A percentile compares a stretch with the other conserved stretches of the same genome.
Evolutionary conservation across 305 asterid genomes (phyloP).

Genomic region (Fraxinus floribunda): DNA sequence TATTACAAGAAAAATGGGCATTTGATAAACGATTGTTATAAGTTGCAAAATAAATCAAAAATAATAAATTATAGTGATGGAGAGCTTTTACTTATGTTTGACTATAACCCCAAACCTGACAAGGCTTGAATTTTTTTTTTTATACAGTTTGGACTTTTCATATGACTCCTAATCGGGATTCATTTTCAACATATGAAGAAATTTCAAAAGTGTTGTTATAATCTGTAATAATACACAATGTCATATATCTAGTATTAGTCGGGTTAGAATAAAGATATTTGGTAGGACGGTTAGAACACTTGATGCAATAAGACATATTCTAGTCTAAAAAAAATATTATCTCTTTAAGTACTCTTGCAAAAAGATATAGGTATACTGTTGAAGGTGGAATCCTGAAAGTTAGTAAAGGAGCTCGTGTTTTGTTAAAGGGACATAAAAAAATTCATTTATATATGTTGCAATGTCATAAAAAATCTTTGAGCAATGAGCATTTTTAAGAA

Average conservation of each 20-base stretch:
- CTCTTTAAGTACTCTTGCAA: background rate
- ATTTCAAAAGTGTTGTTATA: background rate
- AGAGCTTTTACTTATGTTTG: background rate
- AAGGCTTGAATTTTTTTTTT: background rate
- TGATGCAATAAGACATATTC: background rate
- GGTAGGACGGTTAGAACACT: background rate
- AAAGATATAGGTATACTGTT: too few species aligned
- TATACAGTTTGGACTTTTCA: background rate
- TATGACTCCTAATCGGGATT: background rate
- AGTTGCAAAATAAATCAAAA: too few species aligned
- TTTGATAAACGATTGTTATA: background rate
- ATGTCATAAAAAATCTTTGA: background rate
- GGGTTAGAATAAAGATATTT: background rate
- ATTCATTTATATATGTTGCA: background rate
- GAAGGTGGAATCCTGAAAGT: background rate
- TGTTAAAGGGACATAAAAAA: background rate
- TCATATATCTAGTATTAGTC: too few species aligned
- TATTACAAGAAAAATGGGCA: too few species aligned
- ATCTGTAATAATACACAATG: background rate
- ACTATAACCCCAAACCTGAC: background rate
- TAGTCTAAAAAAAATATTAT: background rate
- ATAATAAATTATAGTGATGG: too few species aligned
- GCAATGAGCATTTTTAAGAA: background rate
- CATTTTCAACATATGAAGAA: background rate
- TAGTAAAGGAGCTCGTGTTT: background rate